These are phyloP conservation scores for Carpinus viminea DNA, from an alignment of 306 rosid species.

Conservation along the genomic window DNA sequence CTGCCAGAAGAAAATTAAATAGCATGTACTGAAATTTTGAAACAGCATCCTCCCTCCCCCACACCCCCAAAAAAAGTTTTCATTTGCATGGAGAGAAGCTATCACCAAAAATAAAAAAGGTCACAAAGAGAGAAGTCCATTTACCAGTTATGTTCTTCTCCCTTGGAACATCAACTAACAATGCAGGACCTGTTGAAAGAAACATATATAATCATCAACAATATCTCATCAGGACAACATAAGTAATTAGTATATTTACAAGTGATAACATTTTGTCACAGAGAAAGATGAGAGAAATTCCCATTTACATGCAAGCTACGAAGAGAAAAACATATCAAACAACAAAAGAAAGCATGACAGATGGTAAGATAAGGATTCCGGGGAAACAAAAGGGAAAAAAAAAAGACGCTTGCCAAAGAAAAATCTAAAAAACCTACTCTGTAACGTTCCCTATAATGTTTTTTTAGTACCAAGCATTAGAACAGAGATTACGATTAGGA, in stretches of 20 bases:
- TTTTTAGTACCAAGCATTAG: too few relatives aligned
- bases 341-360: not conserved
- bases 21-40: not conserved
- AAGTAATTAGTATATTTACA: not conserved
- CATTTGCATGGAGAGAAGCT: not conserved
- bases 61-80: not conserved
- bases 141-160: slow-evolving; percentile 81
- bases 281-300: not conserved
- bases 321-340: not conserved
- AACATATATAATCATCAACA: slow-evolving; percentile 19
- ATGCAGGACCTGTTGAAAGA: slow-evolving; percentile 58
- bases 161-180: slow-evolving; percentile 83
- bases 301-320: not conserved
- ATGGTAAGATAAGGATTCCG: too few relatives aligned
- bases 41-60: not conserved
- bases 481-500: not conserved
- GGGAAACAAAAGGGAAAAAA: not conserved
- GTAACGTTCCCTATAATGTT: not conserved
- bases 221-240: slow-evolving; percentile 3
- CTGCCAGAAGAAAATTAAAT: not conserved
- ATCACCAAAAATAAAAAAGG: not conserved
- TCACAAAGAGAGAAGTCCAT: not conserved
- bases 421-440: not conserved
- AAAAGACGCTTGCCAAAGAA: too few relatives aligned
- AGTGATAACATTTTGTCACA: not conserved